Conservation (phyloP, 2,329 filamentous ascomycete species). For the Xylaria sp. region DNA sequence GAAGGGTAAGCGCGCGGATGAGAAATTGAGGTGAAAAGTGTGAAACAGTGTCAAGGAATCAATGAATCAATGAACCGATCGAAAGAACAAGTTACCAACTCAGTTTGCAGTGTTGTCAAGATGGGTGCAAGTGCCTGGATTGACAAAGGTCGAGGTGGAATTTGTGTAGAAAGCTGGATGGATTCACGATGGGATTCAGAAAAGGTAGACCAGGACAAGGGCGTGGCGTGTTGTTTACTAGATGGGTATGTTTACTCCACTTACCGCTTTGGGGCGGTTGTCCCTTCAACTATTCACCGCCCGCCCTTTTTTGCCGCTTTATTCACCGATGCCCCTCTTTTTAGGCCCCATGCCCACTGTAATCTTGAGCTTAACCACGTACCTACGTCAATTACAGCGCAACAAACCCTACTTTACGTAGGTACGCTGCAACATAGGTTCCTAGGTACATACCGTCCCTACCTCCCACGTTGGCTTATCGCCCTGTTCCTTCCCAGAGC, state of each 20-base stretch:
- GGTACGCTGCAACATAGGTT: neutral
- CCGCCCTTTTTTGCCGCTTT: neutral
- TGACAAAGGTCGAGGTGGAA: conserved; percentile 23
- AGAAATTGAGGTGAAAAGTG: conserved; percentile 25
- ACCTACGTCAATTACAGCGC: neutral
- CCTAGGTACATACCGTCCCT: neutral
- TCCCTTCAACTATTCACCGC: conserved; percentile 12
- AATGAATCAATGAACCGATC: conserved; percentile 17
- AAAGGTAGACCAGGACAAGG: conserved; percentile 10
- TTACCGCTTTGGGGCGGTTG: conserved; percentile 12
- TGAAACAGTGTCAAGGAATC: neutral
- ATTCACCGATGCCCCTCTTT: conserved; percentile 4
- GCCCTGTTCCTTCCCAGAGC: neutral
- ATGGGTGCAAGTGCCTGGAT: conserved; percentile 19
- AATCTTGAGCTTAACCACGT: neutral
- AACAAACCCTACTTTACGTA: neutral
- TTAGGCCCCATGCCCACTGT: neutral
- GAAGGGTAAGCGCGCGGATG: conserved; percentile 12
- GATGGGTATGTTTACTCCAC: neutral
- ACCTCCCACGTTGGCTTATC: neutral
- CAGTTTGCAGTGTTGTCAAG: conserved; percentile 20
- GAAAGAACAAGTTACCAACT: conserved; percentile 14
- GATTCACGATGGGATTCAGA: conserved; percentile 26
- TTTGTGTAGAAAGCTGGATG: neutral
- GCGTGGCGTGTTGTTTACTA: conserved; percentile 24